Evolutionary conservation across 2,329 filamentous ascomycete genomes (phyloP).

Genomic region (Alternaria infectoria): DNA sequence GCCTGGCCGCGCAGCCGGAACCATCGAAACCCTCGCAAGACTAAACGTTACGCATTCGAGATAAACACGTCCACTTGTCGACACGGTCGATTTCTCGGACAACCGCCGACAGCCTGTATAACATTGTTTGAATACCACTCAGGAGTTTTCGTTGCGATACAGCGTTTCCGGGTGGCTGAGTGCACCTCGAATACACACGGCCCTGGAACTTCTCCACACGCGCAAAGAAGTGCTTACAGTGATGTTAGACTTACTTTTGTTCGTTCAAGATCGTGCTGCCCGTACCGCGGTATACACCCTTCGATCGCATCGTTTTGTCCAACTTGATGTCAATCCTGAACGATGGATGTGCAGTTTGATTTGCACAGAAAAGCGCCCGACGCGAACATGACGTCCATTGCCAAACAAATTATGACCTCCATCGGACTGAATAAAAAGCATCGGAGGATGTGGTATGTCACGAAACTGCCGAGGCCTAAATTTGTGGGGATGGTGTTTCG

Average conservation of each 20-base stretch:
- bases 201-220: not conserved
- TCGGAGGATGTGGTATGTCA: not conserved
- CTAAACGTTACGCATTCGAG: not conserved
- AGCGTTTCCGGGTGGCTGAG: accelerated
- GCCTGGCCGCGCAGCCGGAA: slow-evolving; percentile 24
- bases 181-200: not conserved
- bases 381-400: not conserved
- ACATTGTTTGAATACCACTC: slow-evolving; percentile 6
- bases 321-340: not conserved
- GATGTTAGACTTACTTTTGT: not conserved
- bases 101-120: slow-evolving; percentile 1
- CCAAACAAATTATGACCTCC: accelerated
- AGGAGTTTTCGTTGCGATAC: not conserved
- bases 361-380: not conserved
- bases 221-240: not conserved
- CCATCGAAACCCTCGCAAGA: slow-evolving; percentile 20
- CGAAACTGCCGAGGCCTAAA: not conserved
- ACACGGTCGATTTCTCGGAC: not conserved
- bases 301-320: not conserved
- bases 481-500: not conserved
- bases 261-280: not conserved
- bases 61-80: not conserved
- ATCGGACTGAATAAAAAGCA: not conserved
- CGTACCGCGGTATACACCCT: not conserved
- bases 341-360: not conserved